These are phyloP conservation scores for Pigoraptor vietnamica DNA, from an alignment of 78 protist genomes.

Conservation along the genomic window DNA sequence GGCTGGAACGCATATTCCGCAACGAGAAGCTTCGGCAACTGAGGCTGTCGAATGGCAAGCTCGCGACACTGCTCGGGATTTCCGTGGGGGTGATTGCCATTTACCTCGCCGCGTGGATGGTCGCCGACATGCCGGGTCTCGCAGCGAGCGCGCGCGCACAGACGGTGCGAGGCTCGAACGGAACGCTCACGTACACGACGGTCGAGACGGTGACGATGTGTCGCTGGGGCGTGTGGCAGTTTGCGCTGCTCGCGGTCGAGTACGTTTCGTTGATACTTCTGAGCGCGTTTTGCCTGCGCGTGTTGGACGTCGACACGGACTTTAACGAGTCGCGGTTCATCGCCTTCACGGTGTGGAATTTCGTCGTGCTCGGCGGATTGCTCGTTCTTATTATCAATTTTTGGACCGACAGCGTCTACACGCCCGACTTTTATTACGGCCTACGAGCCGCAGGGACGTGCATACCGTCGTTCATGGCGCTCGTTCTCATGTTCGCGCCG, in stretches of 20 bases:
- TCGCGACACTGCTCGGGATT: background rate
- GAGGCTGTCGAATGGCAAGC: background rate
- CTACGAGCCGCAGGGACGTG: background rate
- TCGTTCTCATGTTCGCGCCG: background rate
- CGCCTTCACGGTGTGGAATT: background rate
- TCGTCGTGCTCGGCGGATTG: background rate
- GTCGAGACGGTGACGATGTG: background rate
- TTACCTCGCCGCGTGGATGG: background rate
- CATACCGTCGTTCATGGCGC: background rate
- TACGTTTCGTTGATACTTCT: background rate
- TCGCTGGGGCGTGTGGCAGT: background rate
- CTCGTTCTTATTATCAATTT: background rate
- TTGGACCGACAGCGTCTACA: background rate
- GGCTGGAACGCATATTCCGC: background rate
- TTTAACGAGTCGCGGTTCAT: background rate
- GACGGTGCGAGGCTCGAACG: background rate
- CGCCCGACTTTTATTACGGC: background rate
- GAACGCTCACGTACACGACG: background rate
- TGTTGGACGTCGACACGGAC: background rate
- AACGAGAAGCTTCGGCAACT: background rate
- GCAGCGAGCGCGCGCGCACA: background rate
- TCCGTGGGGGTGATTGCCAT: background rate
- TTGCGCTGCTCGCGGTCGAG: background rate
- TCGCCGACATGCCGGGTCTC: background rate
- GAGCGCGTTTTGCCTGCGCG: background rate